phyloP scores from a whole-genome alignment of 2,329 filamentous ascomycete genomes.

The Pestalotiopsis sp. region DNA sequence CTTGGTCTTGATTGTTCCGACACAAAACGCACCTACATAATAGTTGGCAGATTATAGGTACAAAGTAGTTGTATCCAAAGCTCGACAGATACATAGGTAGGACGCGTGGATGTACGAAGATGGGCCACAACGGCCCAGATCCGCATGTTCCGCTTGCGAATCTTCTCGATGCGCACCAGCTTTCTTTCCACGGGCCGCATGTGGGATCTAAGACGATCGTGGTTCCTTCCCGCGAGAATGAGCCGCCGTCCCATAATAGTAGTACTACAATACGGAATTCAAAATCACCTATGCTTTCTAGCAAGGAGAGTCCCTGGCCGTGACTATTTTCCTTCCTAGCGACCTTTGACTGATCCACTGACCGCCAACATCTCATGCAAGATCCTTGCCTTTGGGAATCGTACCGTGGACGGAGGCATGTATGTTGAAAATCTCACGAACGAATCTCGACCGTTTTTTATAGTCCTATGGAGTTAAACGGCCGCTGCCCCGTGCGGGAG shows the following conservation, averaged over 20 bases:
- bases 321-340: not conserved
- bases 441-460: not conserved
- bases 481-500: not conserved
- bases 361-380: not conserved
- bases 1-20: not conserved
- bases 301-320: not conserved
- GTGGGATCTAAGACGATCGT: not conserved
- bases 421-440: not conserved
- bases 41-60: not conserved
- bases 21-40: not conserved
- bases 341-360: not conserved
- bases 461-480: not conserved
- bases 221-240: not conserved
- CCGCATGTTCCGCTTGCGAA: not conserved
- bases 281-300: not conserved
- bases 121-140: not conserved
- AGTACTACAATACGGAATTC: not conserved
- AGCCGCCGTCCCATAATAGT: not conserved
- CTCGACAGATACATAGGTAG: not conserved
- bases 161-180: not conserved
- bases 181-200: not conserved
- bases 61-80: not conserved
- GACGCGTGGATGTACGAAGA: not conserved
- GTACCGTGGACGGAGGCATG: not conserved
- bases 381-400: not conserved